Evolutionary conservation across 1,284 basidiomycete species (phyloP).

Genomic region (Leccinum angustisporum): DNA sequence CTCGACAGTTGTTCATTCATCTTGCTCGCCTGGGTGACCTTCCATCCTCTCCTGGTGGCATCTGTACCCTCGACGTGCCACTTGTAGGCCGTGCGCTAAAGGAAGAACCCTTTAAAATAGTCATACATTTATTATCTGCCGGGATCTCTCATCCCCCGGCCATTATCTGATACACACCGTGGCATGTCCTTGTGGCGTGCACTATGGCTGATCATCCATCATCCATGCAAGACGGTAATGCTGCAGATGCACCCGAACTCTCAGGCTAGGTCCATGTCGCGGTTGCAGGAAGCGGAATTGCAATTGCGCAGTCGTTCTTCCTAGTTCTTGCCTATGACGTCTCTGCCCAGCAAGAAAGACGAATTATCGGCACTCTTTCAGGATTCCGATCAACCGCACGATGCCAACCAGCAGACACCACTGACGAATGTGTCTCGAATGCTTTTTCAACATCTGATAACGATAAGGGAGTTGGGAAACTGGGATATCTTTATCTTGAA

Average conservation of each 20-base stretch:
- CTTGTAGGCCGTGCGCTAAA: background rate
- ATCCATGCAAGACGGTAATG: slow-evolving; percentile 7
- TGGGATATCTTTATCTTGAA: background rate
- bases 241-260: slow-evolving; percentile 2
- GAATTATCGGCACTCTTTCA: slow-evolving; percentile 8
- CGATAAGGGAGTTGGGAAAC: background rate
- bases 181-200: slow-evolving; percentile 12
- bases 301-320: slow-evolving; percentile 3
- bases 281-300: slow-evolving; percentile 1
- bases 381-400: background rate
- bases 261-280: slow-evolving; percentile 9
- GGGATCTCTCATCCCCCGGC: slow-evolving; percentile 14
- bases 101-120: background rate
- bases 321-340: background rate
- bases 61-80: background rate
- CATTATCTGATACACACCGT: slow-evolving; percentile 8
- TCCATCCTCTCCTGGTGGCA: background rate
- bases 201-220: background rate
- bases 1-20: no score
- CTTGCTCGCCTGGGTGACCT: background rate
- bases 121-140: background rate
- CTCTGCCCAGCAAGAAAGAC: slow-evolving; percentile 9
- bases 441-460: background rate
- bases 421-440: background rate
- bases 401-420: background rate